A percentile compares a stretch with the other conserved stretches of the same genome.
These are phyloP conservation scores for Metschnikowia noctiluminum DNA, from an alignment of 805 yeast genomes.

Conservation along the genomic window DNA sequence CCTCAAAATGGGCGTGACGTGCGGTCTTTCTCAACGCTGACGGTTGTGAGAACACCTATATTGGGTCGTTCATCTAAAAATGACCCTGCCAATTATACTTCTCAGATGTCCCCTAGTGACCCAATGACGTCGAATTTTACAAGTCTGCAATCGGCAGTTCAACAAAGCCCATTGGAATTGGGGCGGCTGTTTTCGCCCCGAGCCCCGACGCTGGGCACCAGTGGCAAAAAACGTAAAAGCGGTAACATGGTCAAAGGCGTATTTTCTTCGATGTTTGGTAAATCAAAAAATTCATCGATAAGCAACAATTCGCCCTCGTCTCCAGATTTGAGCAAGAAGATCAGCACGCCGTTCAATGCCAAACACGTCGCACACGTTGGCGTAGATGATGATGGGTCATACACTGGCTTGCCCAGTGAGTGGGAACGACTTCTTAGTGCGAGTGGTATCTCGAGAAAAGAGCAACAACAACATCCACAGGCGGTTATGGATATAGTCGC, in stretches of 20 bases:
- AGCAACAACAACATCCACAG: conserved; percentile 88
- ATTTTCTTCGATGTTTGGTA: conserved; percentile 50
- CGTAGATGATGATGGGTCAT: conserved; percentile 81
- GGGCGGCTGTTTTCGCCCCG: neutral
- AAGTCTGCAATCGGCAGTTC: conserved; percentile 16
- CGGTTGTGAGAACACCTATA: conserved; percentile 25
- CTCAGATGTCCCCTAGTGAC: conserved; percentile 2
- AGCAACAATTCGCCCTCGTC: conserved; percentile 8
- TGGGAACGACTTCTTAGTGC: conserved; percentile 85
- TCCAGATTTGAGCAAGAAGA: conserved; percentile 44
- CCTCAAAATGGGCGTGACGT: neutral
- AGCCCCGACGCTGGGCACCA: conserved; percentile 7
- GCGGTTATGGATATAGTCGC: conserved; percentile 91
- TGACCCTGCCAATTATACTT: conserved; percentile 4
- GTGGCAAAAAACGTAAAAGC: conserved; percentile 32
- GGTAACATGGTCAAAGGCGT: conserved; percentile 58
- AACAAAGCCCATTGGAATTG: conserved; percentile 21
- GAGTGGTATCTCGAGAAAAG: conserved; percentile 83
- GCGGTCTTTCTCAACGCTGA: conserved; percentile 19
- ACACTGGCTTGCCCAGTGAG: conserved; percentile 87
- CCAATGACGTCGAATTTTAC: conserved; percentile 23
- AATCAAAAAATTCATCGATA: conserved; percentile 12
- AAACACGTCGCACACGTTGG: conserved; percentile 94
- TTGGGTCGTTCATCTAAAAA: conserved; percentile 6
- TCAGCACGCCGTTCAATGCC: conserved; percentile 89